These are phyloP conservation scores for Phoma sp. DNA, from an alignment of 2,329 filamentous ascomycete species.

Conservation along the genomic window DNA sequence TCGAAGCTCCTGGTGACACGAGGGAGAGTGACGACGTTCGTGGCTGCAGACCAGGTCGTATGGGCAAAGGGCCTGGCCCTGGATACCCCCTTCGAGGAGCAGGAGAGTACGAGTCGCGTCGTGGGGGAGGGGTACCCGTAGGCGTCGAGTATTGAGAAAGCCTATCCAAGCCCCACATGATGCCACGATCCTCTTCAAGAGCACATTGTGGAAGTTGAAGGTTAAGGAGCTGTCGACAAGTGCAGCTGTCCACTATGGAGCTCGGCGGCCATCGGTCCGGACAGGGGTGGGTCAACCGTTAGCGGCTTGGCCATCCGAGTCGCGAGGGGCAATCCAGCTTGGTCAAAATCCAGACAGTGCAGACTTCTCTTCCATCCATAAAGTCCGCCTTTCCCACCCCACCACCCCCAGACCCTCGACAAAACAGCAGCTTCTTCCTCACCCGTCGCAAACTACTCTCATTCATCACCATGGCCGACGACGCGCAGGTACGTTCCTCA, in stretches of 20 bases:
- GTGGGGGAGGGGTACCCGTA: constrained; percentile 65
- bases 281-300: constrained; percentile 11
- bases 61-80: constrained; percentile 73
- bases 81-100: constrained; percentile 72
- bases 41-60: constrained; percentile 71
- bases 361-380: constrained; percentile 42
- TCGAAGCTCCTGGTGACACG: constrained; percentile 75
- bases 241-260: constrained; percentile 2
- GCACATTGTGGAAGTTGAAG: constrained; percentile 1
- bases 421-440: constrained; percentile 40
- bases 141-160: constrained; percentile 74
- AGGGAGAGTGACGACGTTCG: constrained; percentile 80
- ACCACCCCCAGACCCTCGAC: constrained; percentile 35
- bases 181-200: constrained; percentile 15
- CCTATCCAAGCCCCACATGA: constrained; percentile 86
- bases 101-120: constrained; percentile 74
- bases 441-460: constrained; percentile 44
- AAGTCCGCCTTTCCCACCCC: constrained; percentile 35
- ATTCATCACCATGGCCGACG: constrained; percentile 68
- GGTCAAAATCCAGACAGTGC: constrained; percentile 43
- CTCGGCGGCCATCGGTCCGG: not conserved
- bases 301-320: constrained; percentile 22
- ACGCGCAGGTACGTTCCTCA: constrained; percentile 64
- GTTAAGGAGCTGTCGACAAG: constrained; percentile 6
- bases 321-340: constrained; percentile 1